A percentile compares a stretch with the other conserved stretches of the same genome.
Evolutionary conservation across 2,329 filamentous ascomycete species (phyloP).

Genomic region (Fusarium armeniacum): DNA sequence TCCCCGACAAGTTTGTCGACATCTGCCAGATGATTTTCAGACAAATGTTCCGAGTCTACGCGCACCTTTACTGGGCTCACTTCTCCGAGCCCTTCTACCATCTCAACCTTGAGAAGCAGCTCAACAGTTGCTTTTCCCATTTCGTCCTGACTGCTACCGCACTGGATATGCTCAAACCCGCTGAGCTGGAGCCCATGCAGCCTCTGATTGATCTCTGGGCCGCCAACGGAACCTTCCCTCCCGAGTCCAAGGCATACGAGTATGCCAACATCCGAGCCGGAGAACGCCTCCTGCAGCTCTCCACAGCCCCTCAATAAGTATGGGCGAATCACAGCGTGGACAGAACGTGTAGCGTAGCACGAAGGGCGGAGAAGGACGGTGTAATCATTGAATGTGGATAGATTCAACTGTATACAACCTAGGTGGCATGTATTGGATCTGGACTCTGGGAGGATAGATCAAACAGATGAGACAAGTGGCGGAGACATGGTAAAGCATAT

Average conservation of each 20-base stretch:
- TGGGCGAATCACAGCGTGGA: slow-evolving; percentile 12
- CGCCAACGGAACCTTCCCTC: slow-evolving; percentile 87
- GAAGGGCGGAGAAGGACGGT: slow-evolving; percentile 25
- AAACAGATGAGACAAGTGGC: slow-evolving; percentile 15
- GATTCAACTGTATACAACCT: slow-evolving; percentile 43
- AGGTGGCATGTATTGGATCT: slow-evolving; percentile 37
- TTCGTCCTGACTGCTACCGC: slow-evolving; percentile 85
- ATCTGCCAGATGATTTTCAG: slow-evolving; percentile 96
- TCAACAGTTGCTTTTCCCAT: slow-evolving; percentile 90
- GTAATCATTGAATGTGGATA: slow-evolving; percentile 22
- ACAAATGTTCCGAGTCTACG: slow-evolving; percentile 98
- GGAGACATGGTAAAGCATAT: slow-evolving; percentile 34
- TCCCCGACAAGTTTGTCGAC: slow-evolving; percentile 88
- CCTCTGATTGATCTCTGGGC: slow-evolving; percentile 93
- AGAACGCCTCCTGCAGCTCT: slow-evolving; percentile 69
- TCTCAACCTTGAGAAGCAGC: slow-evolving; percentile 82
- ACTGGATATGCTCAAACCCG: slow-evolving; percentile 85
- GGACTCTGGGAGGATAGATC: slow-evolving; percentile 17
- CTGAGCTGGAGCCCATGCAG: slow-evolving; percentile 96
- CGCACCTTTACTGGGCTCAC: slow-evolving; percentile 97
- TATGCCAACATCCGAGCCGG: slow-evolving; percentile 74
- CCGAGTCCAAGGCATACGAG: slow-evolving; percentile 77
- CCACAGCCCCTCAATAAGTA: slow-evolving; percentile 52
- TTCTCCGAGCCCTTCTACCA: slow-evolving; percentile 88
- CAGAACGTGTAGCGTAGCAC: slow-evolving; percentile 32